Conservation (phyloP, 352 stramenopile genomes). For the Phytopythium cucurbitacearum region DNA sequence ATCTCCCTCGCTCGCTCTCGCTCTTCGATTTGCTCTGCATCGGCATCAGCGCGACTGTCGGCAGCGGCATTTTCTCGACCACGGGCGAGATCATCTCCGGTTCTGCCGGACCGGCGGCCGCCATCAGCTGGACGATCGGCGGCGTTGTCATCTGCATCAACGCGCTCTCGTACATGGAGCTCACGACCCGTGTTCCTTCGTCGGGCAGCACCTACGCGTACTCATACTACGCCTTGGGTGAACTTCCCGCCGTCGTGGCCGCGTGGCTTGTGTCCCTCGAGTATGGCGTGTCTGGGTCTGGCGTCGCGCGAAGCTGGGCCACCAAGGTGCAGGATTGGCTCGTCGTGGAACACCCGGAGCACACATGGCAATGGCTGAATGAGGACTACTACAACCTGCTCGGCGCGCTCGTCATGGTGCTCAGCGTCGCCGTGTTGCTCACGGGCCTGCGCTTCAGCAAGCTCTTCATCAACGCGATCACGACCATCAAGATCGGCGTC, state of each 20-base stretch:
- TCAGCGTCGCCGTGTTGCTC: constrained; percentile 70
- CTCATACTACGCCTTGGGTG: constrained; percentile 90
- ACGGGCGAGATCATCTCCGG: constrained; percentile 69
- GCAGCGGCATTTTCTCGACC: constrained; percentile 90
- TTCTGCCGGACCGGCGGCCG: constrained; percentile 69
- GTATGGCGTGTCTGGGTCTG: constrained; percentile 88
- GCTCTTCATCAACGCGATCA: constrained; percentile 85
- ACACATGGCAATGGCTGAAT: constrained; percentile 53
- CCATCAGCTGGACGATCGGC: constrained; percentile 79
- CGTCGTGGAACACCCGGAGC: constrained; percentile 29
- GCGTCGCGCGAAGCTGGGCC: constrained; percentile 91
- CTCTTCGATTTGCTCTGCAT: constrained; percentile 90
- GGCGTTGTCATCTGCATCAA: constrained; percentile 79
- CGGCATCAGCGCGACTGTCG: constrained; percentile 90
- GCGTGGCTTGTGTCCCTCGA: constrained; percentile 89
- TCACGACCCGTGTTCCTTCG: constrained; percentile 82
- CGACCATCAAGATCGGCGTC: constrained; percentile 72
- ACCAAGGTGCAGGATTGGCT: constrained; percentile 84
- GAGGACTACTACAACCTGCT: constrained; percentile 54
- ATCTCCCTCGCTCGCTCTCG: constrained; percentile 60
- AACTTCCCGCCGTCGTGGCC: constrained; percentile 88
- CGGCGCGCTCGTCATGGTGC: constrained; percentile 62
- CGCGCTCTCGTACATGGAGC: constrained; percentile 89
- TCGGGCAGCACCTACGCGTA: constrained; percentile 92
- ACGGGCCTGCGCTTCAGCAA: constrained; percentile 87